Percentiles rank a stretch among this genome's conserved stretches.
These are phyloP conservation scores for Pulveroboletus sp. DNA, from an alignment of 768 basidiomycete genomes.

Conservation along the genomic window DNA sequence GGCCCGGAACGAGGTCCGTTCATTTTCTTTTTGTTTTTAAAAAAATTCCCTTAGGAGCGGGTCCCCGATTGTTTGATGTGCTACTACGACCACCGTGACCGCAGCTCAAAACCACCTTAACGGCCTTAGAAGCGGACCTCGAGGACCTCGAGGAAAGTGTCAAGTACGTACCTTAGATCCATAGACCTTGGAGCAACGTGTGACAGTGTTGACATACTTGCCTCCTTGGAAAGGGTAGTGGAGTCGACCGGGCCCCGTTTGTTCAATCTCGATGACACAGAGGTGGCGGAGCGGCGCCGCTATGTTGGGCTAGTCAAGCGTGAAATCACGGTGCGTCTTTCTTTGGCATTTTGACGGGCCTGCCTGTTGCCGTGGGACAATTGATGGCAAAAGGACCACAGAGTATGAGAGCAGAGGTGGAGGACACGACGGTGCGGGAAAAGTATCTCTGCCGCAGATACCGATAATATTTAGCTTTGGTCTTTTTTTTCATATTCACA, in stretches of 20 bases:
- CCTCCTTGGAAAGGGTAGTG: slow-evolving; percentile 56
- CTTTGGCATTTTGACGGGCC: too few relatives aligned
- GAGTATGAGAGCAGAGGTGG: slow-evolving; percentile 71
- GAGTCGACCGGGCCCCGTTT: slow-evolving; percentile 79
- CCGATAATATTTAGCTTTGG: not conserved
- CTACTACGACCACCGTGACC: not conserved
- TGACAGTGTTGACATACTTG: not conserved
- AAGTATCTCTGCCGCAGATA: not conserved
- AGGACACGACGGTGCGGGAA: slow-evolving; percentile 19
- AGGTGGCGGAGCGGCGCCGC: slow-evolving; percentile 68
- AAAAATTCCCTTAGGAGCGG: not conserved
- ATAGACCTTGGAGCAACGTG: not conserved
- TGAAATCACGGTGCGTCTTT: slow-evolving; percentile 68
- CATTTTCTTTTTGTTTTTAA: not conserved
- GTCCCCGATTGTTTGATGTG: not conserved
- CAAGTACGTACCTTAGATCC: slow-evolving; percentile 43
- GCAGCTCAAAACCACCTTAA: slow-evolving; percentile 73
- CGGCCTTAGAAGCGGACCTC: slow-evolving; percentile 77
- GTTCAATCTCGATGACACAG: slow-evolving; percentile 76
- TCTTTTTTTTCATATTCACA: not conserved
- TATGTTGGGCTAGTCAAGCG: slow-evolving; percentile 72
- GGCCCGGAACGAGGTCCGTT: slow-evolving; percentile 69
- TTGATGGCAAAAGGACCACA: slow-evolving; percentile 42
- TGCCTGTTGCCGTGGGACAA: too few relatives aligned
- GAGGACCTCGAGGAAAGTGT: slow-evolving; percentile 95